Conservation (phyloP, 805 yeast species). For the Phaffomyces thermotolerans region DNA sequence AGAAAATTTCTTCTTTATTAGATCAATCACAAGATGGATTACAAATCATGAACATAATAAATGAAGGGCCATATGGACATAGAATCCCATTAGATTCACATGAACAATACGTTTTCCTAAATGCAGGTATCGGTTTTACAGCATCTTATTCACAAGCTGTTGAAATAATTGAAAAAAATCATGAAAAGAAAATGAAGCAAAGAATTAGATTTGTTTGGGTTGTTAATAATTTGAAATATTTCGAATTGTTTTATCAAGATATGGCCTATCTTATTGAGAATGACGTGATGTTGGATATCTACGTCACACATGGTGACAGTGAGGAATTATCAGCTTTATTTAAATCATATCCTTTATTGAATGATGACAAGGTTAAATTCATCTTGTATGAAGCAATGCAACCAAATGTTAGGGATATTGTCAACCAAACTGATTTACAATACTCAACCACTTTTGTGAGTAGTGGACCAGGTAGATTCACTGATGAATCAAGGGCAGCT, state of each 20-base stretch:
- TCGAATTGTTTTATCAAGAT: slow-evolving; percentile 42
- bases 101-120: slow-evolving; percentile 33
- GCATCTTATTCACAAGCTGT: slow-evolving; percentile 39
- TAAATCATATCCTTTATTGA: slow-evolving; percentile 1
- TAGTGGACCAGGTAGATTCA: slow-evolving; percentile 60
- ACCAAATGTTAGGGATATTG: slow-evolving; percentile 11
- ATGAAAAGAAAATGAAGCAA: slow-evolving; percentile 8
- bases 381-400: slow-evolving; percentile 5
- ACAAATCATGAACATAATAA: slow-evolving; percentile 31
- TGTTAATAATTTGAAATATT: slow-evolving; percentile 42
- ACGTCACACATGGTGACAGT: slow-evolving; percentile 12
- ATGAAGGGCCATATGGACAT: slow-evolving; percentile 62
- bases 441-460: slow-evolving; percentile 42
- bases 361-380: slow-evolving; percentile 2
- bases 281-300: slow-evolving; percentile 17
- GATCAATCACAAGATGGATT: slow-evolving; percentile 24
- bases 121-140: slow-evolving; percentile 49
- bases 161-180: slow-evolving; percentile 18
- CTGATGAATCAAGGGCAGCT: slow-evolving; percentile 45
- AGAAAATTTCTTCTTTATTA: slow-evolving; percentile 30
- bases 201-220: slow-evolving; percentile 55
- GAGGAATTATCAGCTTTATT: not conserved
- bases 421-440: slow-evolving; percentile 20
- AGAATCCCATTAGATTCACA: slow-evolving; percentile 32
- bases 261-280: slow-evolving; percentile 27